These are phyloP conservation scores for Davidsoniella neocaledoniae DNA, from an alignment of 2,329 filamentous ascomycete genomes.

Conservation along the genomic window DNA sequence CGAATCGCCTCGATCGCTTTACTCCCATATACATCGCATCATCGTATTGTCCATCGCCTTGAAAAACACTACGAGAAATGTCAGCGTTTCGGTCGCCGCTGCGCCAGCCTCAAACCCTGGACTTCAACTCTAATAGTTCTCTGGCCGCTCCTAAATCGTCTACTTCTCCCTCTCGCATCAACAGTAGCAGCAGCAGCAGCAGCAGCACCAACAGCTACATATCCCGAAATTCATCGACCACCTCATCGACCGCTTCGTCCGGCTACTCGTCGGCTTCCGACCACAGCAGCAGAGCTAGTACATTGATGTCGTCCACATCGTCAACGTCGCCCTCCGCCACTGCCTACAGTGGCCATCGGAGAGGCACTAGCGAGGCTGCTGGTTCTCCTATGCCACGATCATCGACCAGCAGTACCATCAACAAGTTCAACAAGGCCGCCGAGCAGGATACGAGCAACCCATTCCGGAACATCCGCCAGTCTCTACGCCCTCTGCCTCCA, in stretches of 20 bases:
- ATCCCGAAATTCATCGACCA: conserved; percentile 49
- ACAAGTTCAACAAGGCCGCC: conserved; percentile 14
- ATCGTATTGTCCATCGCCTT: neutral
- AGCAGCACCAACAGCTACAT: conserved; percentile 16
- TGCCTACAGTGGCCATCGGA: conserved; percentile 41
- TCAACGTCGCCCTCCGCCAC: conserved; percentile 29
- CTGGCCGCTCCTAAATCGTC: conserved; percentile 22
- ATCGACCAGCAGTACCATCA: conserved; percentile 5
- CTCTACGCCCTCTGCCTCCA: conserved; percentile 58
- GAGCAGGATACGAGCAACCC: conserved; percentile 40
- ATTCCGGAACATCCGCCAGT: conserved; percentile 58
- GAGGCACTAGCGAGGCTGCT: conserved; percentile 58
- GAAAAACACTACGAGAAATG: conserved; percentile 19
- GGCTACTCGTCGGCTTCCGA: conserved; percentile 46
- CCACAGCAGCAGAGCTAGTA: conserved; percentile 42
- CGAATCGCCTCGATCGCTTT: neutral
- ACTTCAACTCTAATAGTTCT: conserved; percentile 15
- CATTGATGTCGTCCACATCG: conserved; percentile 39
- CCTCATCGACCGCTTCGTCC: conserved; percentile 55
- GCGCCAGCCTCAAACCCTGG: conserved; percentile 22
- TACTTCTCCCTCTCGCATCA: conserved; percentile 4
- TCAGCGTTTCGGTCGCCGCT: conserved; percentile 19
- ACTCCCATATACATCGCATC: neutral
- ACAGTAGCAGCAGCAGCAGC: conserved; percentile 2
- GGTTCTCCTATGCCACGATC: conserved; percentile 28